A percentile compares a stretch with the other conserved stretches of the same genome.
These are phyloP conservation scores for Candida alai DNA, from an alignment of 805 yeast species.

Conservation along the genomic window DNA sequence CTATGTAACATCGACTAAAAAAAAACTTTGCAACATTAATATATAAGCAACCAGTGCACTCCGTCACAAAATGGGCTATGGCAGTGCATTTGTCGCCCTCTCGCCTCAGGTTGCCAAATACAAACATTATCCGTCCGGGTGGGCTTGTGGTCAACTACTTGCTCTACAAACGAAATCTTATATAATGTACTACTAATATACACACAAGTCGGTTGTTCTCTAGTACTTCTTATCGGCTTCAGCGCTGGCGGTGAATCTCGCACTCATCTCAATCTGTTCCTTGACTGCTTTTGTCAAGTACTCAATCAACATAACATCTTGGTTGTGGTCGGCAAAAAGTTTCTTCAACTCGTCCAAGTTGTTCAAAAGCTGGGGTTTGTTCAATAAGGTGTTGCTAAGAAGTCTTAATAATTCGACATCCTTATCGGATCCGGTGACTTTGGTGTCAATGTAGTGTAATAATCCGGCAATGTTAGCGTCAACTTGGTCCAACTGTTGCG, in stretches of 20 bases:
- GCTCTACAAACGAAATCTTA: no score
- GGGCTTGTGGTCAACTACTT: no score
- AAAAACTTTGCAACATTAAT: no score
- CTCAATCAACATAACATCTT: constrained; percentile 78
- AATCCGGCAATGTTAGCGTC: constrained; percentile 47
- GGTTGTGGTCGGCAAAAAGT: constrained; percentile 66
- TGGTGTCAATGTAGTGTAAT: constrained; percentile 43
- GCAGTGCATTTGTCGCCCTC: no score
- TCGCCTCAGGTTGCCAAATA: no score
- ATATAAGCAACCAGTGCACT: no score
- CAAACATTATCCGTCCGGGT: no score
- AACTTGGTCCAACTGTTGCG: constrained; percentile 43
- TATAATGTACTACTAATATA: no score
- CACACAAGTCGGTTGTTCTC: constrained; percentile 2
- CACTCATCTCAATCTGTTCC: constrained; percentile 77
- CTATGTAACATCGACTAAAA: no score
- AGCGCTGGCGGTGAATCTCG: constrained; percentile 58
- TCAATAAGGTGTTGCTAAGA: constrained; percentile 54
- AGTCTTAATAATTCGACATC: constrained; percentile 62
- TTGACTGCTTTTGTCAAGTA: constrained; percentile 79
- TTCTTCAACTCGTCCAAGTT: constrained; percentile 51
- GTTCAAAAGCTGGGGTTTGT: constrained; percentile 47
- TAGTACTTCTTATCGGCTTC: constrained; percentile 19
- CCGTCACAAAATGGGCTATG: no score
- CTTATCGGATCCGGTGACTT: constrained; percentile 30